Conservation (phyloP, 2,329 filamentous ascomycete species). For the Xylaria sp. region DNA sequence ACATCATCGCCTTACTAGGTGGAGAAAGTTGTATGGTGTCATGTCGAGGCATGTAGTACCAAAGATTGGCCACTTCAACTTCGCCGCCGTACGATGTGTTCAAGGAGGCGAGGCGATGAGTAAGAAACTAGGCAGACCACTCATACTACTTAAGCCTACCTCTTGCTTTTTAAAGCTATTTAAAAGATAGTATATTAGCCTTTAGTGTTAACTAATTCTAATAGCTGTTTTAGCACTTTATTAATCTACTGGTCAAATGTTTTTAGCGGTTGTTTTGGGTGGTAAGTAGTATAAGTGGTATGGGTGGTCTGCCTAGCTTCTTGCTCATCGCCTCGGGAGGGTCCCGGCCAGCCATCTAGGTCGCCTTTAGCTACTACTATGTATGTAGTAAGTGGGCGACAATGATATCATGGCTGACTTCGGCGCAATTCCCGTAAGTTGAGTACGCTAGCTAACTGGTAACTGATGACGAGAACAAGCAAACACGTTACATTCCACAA, state of each 20-base stretch:
- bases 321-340: too few relatives aligned
- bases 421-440: slow-evolving; percentile 31
- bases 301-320: too few relatives aligned
- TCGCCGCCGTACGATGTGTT: slow-evolving; percentile 26
- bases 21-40: slow-evolving; percentile 21
- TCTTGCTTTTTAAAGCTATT: too few relatives aligned
- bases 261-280: too few relatives aligned
- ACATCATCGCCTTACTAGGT: slow-evolving; percentile 33
- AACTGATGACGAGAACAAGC: slow-evolving; percentile 29
- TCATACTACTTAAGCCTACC: too few relatives aligned
- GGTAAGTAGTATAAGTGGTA: too few relatives aligned
- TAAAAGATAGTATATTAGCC: too few relatives aligned
- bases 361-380: slow-evolving; percentile 15
- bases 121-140: too few relatives aligned
- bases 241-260: too few relatives aligned
- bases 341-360: slow-evolving; percentile 19
- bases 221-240: too few relatives aligned
- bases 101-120: too few relatives aligned
- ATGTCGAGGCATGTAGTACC: slow-evolving; percentile 18
- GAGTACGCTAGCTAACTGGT: slow-evolving; percentile 25
- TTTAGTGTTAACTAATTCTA: too few relatives aligned
- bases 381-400: slow-evolving; percentile 21
- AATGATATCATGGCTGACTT: slow-evolving; percentile 36
- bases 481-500: slow-evolving; percentile 35
- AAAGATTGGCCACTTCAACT: slow-evolving; percentile 17